A percentile compares a stretch with the other conserved stretches of the same genome.
Evolutionary conservation across 805 yeast genomes (phyloP).

Genomic region (Wickerhamiella kazuoi): DNA sequence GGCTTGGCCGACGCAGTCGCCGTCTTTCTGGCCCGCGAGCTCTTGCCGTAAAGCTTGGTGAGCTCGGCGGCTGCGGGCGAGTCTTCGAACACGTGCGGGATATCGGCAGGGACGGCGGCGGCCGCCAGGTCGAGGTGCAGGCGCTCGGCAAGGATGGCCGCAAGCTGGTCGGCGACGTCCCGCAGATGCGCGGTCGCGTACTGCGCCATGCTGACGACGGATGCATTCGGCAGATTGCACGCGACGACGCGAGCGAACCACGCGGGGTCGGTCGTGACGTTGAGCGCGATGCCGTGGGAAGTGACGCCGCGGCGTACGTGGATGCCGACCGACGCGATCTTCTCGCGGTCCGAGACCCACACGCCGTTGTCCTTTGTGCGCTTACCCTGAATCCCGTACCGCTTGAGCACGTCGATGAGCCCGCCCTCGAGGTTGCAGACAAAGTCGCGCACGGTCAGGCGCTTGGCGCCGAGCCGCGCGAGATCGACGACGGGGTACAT

Average conservation of each 20-base stretch:
- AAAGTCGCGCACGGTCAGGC: constrained; percentile 42
- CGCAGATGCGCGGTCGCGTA: constrained; percentile 16
- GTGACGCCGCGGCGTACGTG: constrained; percentile 72
- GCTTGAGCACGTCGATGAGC: constrained; percentile 30
- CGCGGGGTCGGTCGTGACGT: constrained; percentile 53
- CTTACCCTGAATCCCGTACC: constrained; percentile 29
- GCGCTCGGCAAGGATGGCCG: constrained; percentile 10
- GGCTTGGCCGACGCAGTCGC: not conserved
- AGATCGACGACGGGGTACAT: constrained; percentile 67
- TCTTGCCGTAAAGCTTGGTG: not conserved
- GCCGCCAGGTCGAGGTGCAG: constrained; percentile 1
- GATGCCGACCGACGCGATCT: constrained; percentile 81
- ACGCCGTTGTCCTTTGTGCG: constrained; percentile 71
- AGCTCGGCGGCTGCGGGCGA: not conserved
- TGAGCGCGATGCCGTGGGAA: constrained; percentile 77
- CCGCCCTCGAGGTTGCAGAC: constrained; percentile 46
- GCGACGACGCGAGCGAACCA: constrained; percentile 57
- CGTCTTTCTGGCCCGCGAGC: not conserved
- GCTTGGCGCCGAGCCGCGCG: constrained; percentile 28
- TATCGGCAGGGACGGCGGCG: not conserved
- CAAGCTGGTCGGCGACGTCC: constrained; percentile 30
- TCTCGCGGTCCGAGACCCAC: constrained; percentile 44
- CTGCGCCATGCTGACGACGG: constrained; percentile 27
- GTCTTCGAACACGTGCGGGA: not conserved
- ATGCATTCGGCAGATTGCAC: constrained; percentile 68